Conservation (phyloP, 805 yeast genomes). For the Candida sonorensis region DNA sequence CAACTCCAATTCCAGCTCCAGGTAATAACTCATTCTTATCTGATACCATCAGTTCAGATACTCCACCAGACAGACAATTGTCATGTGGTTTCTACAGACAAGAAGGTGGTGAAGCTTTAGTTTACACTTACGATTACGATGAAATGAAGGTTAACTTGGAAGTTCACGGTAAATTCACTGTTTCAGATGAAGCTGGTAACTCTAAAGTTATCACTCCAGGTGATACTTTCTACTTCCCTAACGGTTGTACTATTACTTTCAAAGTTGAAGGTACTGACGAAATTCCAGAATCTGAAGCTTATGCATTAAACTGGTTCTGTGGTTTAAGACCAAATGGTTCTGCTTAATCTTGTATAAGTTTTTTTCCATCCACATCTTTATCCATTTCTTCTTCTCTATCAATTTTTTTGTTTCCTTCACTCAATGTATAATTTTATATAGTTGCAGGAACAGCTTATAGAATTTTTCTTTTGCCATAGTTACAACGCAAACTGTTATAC, state of each 20-base stretch:
- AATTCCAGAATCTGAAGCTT: conserved; percentile 36
- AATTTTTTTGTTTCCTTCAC: too few relatives aligned
- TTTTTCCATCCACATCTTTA: too few relatives aligned
- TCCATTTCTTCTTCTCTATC: too few relatives aligned
- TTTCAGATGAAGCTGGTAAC: conserved; percentile 59
- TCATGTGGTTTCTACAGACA: conserved; percentile 66
- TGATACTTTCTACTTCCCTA: conserved; percentile 59
- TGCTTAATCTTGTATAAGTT: conserved; percentile 13
- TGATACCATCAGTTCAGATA: conserved; percentile 56
- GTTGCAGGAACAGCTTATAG: conserved; percentile 5
- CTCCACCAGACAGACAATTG: conserved; percentile 52
- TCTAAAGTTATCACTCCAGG: conserved; percentile 53
- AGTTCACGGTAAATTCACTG: conserved; percentile 56
- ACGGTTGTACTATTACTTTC: conserved; percentile 63
- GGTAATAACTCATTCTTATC: conserved; percentile 66
- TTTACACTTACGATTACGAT: conserved; percentile 59
- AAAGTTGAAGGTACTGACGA: conserved; percentile 35
- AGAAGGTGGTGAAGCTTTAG: conserved; percentile 61
- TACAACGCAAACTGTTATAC: too few relatives aligned
- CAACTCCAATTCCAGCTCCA: conserved; percentile 55
- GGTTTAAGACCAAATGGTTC: conserved; percentile 48
- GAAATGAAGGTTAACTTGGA: conserved; percentile 67
- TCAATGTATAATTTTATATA: not conserved
- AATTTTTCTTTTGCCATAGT: not conserved
- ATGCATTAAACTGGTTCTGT: conserved; percentile 56